Conservation (phyloP, 495 filamentous ascomycete genomes). For the Thermochaetoides thermophila region DNA sequence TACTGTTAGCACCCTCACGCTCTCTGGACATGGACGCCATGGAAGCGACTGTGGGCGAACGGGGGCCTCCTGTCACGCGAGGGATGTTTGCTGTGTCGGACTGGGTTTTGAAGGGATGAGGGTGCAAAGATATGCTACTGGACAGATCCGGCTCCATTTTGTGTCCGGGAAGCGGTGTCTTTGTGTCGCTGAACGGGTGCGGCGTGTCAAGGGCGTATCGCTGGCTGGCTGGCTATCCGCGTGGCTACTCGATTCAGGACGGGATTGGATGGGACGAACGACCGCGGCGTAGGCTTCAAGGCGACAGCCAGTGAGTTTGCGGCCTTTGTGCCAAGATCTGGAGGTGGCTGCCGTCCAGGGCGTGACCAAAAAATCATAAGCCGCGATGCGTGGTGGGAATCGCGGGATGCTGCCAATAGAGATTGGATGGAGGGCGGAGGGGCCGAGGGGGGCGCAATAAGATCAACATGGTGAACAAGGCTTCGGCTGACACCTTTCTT, state of each 20-base stretch:
- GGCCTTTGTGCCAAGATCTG: too few relatives aligned
- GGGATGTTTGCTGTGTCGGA: constrained; percentile 16
- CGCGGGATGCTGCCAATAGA: too few relatives aligned
- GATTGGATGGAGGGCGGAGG: too few relatives aligned
- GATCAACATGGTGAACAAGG: too few relatives aligned
- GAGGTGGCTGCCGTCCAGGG: too few relatives aligned
- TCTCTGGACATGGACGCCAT: constrained; percentile 16
- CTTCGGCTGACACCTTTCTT: too few relatives aligned
- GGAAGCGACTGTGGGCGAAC: constrained; percentile 1
- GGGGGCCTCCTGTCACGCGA: too few relatives aligned
- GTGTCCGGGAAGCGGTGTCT: background rate
- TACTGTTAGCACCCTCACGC: constrained; percentile 18
- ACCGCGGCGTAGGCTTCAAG: background rate
- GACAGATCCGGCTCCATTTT: constrained; percentile 23
- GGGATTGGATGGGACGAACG: background rate
- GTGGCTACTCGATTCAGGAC: background rate
- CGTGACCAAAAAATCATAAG: too few relatives aligned
- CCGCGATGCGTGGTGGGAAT: too few relatives aligned
- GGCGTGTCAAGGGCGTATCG: background rate
- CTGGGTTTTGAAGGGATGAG: constrained; percentile 34
- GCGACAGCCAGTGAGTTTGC: background rate
- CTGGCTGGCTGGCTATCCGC: background rate
- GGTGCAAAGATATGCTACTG: constrained; percentile 28
- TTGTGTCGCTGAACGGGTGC: background rate
- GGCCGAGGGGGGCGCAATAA: too few relatives aligned